Evolutionary conservation across 1,284 basidiomycete species (phyloP).

Genomic region (Calocybe gambosa): DNA sequence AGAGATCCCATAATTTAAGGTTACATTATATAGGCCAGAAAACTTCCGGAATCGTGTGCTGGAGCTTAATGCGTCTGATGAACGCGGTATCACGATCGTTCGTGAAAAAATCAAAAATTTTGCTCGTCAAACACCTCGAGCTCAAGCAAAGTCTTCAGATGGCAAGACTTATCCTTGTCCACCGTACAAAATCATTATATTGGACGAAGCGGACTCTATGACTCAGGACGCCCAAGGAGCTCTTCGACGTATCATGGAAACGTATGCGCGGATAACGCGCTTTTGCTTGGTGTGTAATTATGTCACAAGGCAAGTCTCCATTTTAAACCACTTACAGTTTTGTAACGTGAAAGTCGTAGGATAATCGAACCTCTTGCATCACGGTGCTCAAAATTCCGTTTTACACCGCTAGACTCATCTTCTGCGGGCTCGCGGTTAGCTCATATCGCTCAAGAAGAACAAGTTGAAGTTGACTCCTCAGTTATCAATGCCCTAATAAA

Average conservation of each 20-base stretch:
- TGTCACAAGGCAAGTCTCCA: constrained; percentile 78
- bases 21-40: constrained; percentile 60
- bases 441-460: constrained; percentile 71
- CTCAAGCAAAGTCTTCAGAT: constrained; percentile 68
- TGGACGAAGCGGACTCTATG: constrained; percentile 99
- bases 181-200: constrained; percentile 98
- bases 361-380: constrained; percentile 99
- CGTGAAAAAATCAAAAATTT: constrained; percentile 99
- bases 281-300: constrained; percentile 99
- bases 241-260: constrained; percentile 97
- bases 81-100: constrained; percentile 94
- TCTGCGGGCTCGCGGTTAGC: constrained; percentile 76
- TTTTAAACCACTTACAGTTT: neutral
- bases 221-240: constrained; percentile 98
- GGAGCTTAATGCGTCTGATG: constrained; percentile 99
- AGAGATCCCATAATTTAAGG: neutral
- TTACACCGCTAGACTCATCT: constrained; percentile 81
- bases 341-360: constrained; percentile 37
- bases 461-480: constrained; percentile 40
- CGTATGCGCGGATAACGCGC: constrained; percentile 91
- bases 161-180: constrained; percentile 90
- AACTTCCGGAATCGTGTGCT: constrained; percentile 91
- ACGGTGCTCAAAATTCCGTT: constrained; percentile 99
- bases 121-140: constrained; percentile 89
- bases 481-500: constrained; percentile 72